Evolutionary conservation across 345 rosid species (phyloP).

Genomic region (Firmiana major): DNA sequence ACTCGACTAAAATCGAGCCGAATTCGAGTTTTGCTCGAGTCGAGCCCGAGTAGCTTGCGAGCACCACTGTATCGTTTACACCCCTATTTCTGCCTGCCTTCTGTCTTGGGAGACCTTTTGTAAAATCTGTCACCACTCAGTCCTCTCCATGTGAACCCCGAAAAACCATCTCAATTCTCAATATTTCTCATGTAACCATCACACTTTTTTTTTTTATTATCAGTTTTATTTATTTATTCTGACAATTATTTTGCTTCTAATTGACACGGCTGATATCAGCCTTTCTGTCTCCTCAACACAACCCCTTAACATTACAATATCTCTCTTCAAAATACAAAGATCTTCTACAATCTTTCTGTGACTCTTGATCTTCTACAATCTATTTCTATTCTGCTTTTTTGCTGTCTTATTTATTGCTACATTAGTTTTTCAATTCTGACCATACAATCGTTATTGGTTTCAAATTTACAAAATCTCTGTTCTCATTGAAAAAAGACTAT

Average conservation of each 20-base stretch:
- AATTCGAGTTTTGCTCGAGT: too few species aligned
- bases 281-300: neutral
- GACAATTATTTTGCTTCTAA: neutral
- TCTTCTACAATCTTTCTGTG: neutral
- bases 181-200: slow-evolving; percentile 2
- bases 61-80: too few species aligned
- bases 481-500: neutral
- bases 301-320: neutral
- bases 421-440: too few species aligned
- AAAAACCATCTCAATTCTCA: neutral
- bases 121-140: neutral
- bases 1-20: too few species aligned
- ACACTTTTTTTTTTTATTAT: neutral
- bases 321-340: neutral
- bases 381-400: neutral
- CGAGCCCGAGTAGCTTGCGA: too few species aligned
- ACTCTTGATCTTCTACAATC: neutral
- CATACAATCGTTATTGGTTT: neutral
- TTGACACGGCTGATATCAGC: neutral
- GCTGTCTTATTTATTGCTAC: neutral
- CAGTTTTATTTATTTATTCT: neutral
- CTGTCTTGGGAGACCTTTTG: neutral
- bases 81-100: too few species aligned
- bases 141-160: slow-evolving; percentile 8
- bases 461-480: neutral